These are phyloP conservation scores for Chrysophaeum taylorii DNA, from an alignment of 352 stramenopile genomes.

Conservation along the genomic window DNA sequence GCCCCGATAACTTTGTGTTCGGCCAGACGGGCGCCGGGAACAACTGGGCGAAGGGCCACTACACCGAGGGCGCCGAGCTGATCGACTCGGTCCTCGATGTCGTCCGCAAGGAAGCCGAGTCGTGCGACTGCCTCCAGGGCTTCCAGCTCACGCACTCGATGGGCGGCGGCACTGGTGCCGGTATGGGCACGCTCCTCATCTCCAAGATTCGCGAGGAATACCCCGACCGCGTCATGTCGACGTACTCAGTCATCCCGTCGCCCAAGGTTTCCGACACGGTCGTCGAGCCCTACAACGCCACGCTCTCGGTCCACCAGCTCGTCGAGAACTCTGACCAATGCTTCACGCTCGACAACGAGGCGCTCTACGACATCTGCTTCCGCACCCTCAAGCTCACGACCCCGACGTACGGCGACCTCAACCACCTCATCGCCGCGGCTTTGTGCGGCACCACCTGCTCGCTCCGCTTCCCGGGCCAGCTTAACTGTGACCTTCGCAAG, in stretches of 20 bases:
- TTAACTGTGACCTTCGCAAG: constrained; percentile 98
- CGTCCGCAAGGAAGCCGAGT: constrained; percentile 93
- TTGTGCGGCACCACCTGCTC: constrained; percentile 98
- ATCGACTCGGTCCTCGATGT: constrained; percentile 97
- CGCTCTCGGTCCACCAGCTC: constrained; percentile 96
- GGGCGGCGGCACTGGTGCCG: constrained; percentile 92
- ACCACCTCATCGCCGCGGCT: constrained; percentile 94
- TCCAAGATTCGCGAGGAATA: constrained; percentile 98
- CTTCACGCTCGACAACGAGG: constrained; percentile 99
- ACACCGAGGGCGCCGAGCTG: constrained; percentile 92
- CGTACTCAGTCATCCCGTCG: constrained; percentile 96
- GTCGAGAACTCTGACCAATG: constrained; percentile 99
- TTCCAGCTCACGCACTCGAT: constrained; percentile 99
- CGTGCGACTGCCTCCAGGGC: constrained; percentile 94
- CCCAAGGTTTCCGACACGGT: constrained; percentile 94
- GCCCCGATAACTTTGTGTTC: constrained; percentile 98
- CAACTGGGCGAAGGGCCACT: constrained; percentile 99
- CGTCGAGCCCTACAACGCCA: constrained; percentile 99
- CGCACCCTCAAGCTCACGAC: constrained; percentile 96
- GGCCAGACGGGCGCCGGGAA: constrained; percentile 94
- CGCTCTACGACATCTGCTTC: constrained; percentile 99
- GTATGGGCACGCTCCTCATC: constrained; percentile 97
- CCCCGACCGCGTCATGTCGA: constrained; percentile 97
- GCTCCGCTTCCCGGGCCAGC: constrained; percentile 92
- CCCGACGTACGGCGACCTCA: constrained; percentile 95